Base-by-base conservation (phyloP, 768 basidiomycete genomes). In the Coprinellus micaceus region DNA sequence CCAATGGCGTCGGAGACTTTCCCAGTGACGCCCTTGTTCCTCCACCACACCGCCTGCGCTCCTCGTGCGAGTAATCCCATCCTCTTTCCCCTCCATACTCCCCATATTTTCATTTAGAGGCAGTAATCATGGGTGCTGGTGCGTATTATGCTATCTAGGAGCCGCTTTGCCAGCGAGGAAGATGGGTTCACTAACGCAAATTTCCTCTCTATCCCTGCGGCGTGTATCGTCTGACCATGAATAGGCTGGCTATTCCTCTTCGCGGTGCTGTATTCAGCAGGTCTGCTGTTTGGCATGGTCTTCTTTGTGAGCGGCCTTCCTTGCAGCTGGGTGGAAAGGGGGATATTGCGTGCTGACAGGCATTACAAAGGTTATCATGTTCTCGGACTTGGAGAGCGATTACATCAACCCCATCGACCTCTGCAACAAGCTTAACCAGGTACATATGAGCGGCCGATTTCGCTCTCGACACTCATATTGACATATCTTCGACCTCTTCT, bases 361-460 rank as follows among this genome's bases (percentile, higher is more conserved):
- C 17, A 12, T 41, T 30, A 21, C 41, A 33, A 26, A 98, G 96
- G 98, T 99, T 67, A 98, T 99, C 79, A 98, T 98, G 96, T 98
- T 98, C 81, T 97, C 94, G 41, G 97, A 98, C 77, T 78, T 98
- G 69, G 96, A 98, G 77, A 97, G 94, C 80, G 94, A 97, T 81
- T 98, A 98, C 77, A 96, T 98, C 80, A 99, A 99, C 75, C 97
- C 97, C 52, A 99, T 99, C 83, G 97, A 99, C 74, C 86, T 98
- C 37, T 98, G 97, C 77, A 98, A 98, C 77, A 98, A 97, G 79
- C 86, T 98, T 66, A 98, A 98, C 70, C 91, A 94, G 74, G 96
- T 96, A 61, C 45, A 80, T 73, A 26, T 26, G 19, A 7, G 5
- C n/a, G 5, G 19, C 40, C n/a, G 40, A 43, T 15, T 17, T 21